Evolutionary conservation across 352 stramenopile species (phyloP).

Genomic region (Globisporangium iwayamae): DNA sequence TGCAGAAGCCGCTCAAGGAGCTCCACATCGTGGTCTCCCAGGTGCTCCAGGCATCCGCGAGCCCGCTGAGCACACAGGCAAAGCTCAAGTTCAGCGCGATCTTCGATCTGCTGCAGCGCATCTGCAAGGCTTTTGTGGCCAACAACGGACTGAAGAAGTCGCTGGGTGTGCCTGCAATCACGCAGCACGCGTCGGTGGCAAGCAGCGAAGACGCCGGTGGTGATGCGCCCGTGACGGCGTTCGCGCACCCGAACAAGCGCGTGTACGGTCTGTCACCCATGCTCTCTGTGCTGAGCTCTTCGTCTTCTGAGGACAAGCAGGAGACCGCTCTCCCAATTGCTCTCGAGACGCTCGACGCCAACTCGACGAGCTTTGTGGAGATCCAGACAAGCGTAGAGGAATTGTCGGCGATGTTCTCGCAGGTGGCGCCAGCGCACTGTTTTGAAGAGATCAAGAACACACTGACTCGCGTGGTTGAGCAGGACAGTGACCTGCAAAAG

Average conservation of each 20-base stretch:
- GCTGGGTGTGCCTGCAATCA: slow-evolving; percentile 57
- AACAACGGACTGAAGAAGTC: slow-evolving; percentile 26
- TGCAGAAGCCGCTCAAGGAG: slow-evolving; percentile 58
- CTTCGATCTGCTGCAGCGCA: slow-evolving; percentile 28
- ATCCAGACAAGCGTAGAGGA: slow-evolving; percentile 25
- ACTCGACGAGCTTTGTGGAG: slow-evolving; percentile 30
- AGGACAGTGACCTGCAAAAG: slow-evolving; percentile 32
- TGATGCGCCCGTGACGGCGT: slow-evolving; percentile 46
- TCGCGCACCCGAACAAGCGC: slow-evolving; percentile 51
- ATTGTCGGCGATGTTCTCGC: slow-evolving; percentile 27
- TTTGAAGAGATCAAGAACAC: slow-evolving; percentile 31
- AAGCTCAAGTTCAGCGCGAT: slow-evolving; percentile 22
- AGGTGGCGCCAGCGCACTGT: slow-evolving; percentile 27
- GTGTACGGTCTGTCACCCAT: slow-evolving; percentile 64
- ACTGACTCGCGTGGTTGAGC: slow-evolving; percentile 23
- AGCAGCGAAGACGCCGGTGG: slow-evolving; percentile 38
- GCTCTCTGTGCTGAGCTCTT: slow-evolving; percentile 17
- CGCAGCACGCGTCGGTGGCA: slow-evolving; percentile 39
- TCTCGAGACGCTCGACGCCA: slow-evolving; percentile 27
- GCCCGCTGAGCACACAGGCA: slow-evolving; percentile 5
- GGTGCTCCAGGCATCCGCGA: slow-evolving; percentile 33
- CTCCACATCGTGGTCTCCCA: slow-evolving; percentile 60
- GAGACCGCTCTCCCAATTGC: slow-evolving; percentile 23
- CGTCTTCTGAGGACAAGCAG: neutral
- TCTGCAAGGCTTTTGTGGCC: slow-evolving; percentile 26